Conservation (phyloP, 805 yeast species). For the Candida saitoana region DNA sequence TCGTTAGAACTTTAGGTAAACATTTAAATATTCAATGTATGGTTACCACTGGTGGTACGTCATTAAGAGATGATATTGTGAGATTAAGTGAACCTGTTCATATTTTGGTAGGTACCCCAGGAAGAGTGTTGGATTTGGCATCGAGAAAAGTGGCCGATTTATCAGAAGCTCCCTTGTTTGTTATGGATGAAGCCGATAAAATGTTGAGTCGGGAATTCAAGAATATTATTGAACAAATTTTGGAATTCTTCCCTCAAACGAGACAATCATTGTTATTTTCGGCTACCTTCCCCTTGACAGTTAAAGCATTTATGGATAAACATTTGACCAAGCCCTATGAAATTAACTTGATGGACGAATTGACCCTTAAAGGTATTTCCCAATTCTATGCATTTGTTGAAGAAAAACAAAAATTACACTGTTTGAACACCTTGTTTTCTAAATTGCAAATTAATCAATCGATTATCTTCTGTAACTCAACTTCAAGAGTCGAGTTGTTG, state of each 20-base stretch:
- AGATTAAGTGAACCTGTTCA: slow-evolving; percentile 93
- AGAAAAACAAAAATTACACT: slow-evolving; percentile 92
- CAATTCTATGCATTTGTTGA: slow-evolving; percentile 98
- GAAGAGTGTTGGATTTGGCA: slow-evolving; percentile 93
- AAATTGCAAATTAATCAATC: slow-evolving; percentile 95
- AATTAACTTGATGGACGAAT: slow-evolving; percentile 95
- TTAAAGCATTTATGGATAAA: slow-evolving; percentile 85
- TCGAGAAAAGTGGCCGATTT: slow-evolving; percentile 83
- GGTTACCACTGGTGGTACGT: slow-evolving; percentile 99
- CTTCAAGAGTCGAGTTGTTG: slow-evolving; percentile 90
- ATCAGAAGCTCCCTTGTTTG: slow-evolving; percentile 78
- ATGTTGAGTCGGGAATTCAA: slow-evolving; percentile 90
- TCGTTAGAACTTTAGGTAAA: slow-evolving; percentile 90
- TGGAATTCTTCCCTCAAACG: slow-evolving; percentile 66
- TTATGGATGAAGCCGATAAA: slow-evolving; percentile 99
- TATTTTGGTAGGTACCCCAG: slow-evolving; percentile 95
- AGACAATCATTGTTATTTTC: slow-evolving; percentile 82
- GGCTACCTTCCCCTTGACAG: slow-evolving; percentile 95
- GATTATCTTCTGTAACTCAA: slow-evolving; percentile 94
- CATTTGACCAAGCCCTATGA: slow-evolving; percentile 91
- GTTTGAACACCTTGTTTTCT: slow-evolving; percentile 90
- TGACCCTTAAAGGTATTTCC: slow-evolving; percentile 92
- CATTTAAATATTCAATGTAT: slow-evolving; percentile 89
- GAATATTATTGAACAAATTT: slow-evolving; percentile 78
- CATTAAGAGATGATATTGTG: slow-evolving; percentile 86